Evolutionary conservation across 148 eudicot species (phyloP), one percentile per base, ranked within the genome.

Genomic region (Simmondsia chinensis): DNA sequence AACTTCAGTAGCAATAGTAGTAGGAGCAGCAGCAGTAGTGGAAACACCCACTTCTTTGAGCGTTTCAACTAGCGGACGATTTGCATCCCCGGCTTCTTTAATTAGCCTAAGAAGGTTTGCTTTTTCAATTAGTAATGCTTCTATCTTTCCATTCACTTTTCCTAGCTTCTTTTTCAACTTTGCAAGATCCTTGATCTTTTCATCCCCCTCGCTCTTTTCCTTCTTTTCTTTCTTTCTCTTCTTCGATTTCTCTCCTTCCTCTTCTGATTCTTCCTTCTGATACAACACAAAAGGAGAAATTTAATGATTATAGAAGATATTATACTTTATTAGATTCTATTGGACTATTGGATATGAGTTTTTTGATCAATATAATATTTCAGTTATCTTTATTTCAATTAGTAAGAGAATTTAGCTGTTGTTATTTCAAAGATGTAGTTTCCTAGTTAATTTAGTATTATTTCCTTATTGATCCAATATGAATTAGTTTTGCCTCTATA

Each of bases 81-180:
- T 74, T 58, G 59, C 59, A 32, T 60, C 76, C 63, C 70, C 82
- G 1, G 61, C 61, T 42, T 75, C 80, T 45, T 78, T 73, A 10
- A 85, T 70, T 38, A 56, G 54, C 45, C 16, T 65, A 56, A 68
- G n/a, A 15, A 85, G 64, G 43, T 63, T 64, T 24, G 66, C 79
- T 40, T 81, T 85, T 43, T 81, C 45, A 36, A 75, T 52, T 6
- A 77, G 48, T 43, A 85, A 80, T n/a, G 72, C 67, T 63, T 78
- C 91, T 27, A 85, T 69, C 66, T 85, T 73, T 28, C 70, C 61
- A n/a, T 75, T 65, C 57, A 85, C 59, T 48, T 75, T 78, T 38
- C 80, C 93, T 16, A 78, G 39, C 61, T 75, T 78, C 50, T 45
- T 56, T 55, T 73, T 78, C 28, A 86, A 49, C 66, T 78, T 86